Base-by-base conservation (phyloP, 345 rosid genomes). In the Corymbia maculata region DNA sequence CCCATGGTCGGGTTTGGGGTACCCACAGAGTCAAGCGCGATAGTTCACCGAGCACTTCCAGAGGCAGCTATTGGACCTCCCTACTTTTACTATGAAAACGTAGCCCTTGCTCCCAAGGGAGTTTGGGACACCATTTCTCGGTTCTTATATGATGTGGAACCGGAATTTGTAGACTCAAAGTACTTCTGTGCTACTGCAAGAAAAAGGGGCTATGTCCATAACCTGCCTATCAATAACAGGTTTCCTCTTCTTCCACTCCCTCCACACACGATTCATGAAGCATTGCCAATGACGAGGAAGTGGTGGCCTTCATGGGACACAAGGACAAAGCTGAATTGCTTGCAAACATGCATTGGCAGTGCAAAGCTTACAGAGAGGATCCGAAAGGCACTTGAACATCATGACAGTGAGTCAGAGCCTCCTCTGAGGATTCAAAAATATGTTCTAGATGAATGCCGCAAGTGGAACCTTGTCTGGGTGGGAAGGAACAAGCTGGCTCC, bases 281-380 rank as follows among this genome's bases (percentile, higher is more conserved):
- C 99, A 2, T 89, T 97, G 21, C 98, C 99, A 1, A 24, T 96
- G 36, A 93, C 94, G 9, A 94, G 90, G 91, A 94, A 52, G 89
- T 95, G 98, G 99, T 97, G 99, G 99, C 99, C 99, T 55, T 91
- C 92, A 0, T 96, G 99, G 99, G 99, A 97, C 89, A 24, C 89
- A 14, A 92, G 99, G 86, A 96, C 96, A 19, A 91, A 97, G 86
- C 88, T 97, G 80, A 97, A 97, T 87, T 97, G 99, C 90, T 88
- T 97, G 84, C 93, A 95, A 85, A 97, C 99, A 16, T 92, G 93
- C 55, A 86, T 88, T 22, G 98, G 90, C 0, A 96, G 99, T 87
- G 98, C 99, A 15, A 93, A 91, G 87, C 89, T 94, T 80, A 95
- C 99, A 0, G 95, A 95, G 51, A 94, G 96, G 92, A 96, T 97